Percentiles rank a stretch among this genome's conserved stretches.
Conservation (phyloP, 768 basidiomycete genomes). For the Trametes cinnabarina region DNA sequence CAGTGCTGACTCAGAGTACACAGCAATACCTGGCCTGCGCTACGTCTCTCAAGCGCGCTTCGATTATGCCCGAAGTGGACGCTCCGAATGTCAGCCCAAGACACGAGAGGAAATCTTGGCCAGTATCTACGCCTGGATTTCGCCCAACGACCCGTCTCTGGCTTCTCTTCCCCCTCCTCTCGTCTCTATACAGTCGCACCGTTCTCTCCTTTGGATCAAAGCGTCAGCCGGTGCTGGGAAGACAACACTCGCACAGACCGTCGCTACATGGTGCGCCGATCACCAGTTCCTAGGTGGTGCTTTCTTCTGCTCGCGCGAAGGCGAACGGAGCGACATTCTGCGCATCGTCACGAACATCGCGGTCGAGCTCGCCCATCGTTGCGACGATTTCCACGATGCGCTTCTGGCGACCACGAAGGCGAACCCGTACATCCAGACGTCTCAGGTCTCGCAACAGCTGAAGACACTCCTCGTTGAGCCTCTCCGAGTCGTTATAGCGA, state of each 20-base stretch:
- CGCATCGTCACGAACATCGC: constrained; percentile 17
- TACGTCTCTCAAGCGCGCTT: not conserved
- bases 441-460: not conserved
- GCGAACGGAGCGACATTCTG: constrained; percentile 5
- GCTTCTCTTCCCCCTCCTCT: not conserved
- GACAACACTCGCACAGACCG: constrained; percentile 10
- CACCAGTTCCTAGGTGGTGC: constrained; percentile 8
- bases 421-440: not conserved
- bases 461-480: constrained; percentile 12
- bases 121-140: not conserved
- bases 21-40: not conserved
- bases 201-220: constrained; percentile 11
- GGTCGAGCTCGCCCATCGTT: constrained; percentile 2
- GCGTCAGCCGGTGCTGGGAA: constrained; percentile 17
- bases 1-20: too few species aligned
- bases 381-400: not conserved
- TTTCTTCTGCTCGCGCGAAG: constrained; percentile 18
- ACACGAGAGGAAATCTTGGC: not conserved
- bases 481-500: not conserved
- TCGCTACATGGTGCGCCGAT: not conserved
- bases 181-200: too few species aligned
- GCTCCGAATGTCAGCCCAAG: not conserved
- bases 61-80: not conserved
- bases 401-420: not conserved
- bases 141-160: not conserved